phyloP scores from a whole-genome alignment of 441 rosid genomes.

The Bocquillonia castaneifolia region DNA sequence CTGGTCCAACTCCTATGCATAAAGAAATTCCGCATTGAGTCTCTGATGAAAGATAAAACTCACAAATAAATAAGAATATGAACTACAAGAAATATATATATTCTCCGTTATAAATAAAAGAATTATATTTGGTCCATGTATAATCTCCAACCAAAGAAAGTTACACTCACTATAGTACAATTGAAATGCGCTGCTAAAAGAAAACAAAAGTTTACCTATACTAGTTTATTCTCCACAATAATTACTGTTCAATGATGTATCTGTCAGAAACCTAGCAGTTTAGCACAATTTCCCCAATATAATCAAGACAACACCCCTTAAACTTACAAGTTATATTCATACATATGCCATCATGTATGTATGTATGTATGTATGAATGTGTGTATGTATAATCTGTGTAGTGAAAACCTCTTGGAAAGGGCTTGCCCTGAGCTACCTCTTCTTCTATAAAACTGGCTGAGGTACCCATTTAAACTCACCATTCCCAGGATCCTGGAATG shows the following conservation, averaged over 20 bases:
- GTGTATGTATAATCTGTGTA: not conserved
- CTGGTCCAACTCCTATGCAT: not conserved
- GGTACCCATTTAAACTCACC: not conserved
- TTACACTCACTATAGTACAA: not conserved
- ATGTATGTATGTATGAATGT: too few species aligned
- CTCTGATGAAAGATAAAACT: not conserved
- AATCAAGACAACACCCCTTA: too few species aligned
- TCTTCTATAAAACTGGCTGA: not conserved
- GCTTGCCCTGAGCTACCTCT: not conserved
- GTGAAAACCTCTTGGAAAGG: not conserved
- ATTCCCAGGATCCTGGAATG: not conserved
- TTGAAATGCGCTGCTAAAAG: not conserved
- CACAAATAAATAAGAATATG: not conserved
- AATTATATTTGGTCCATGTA: too few species aligned
- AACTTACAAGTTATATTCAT: not conserved
- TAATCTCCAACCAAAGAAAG: not conserved
- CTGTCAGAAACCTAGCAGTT: not conserved
- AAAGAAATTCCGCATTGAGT: not conserved
- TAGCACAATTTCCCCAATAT: too few species aligned
- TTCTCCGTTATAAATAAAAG: too few species aligned
- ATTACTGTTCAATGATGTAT: slow-evolving; percentile 1
- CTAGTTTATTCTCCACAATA: not conserved
- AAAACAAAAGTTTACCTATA: not conserved
- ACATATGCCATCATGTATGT: not conserved
- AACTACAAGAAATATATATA: too few species aligned